Evolutionary conservation across 2,329 filamentous ascomycete species (phyloP), one percentile per base, ranked within the genome.

Genomic region (Xenosphaeropsis pyriputrescens): DNA sequence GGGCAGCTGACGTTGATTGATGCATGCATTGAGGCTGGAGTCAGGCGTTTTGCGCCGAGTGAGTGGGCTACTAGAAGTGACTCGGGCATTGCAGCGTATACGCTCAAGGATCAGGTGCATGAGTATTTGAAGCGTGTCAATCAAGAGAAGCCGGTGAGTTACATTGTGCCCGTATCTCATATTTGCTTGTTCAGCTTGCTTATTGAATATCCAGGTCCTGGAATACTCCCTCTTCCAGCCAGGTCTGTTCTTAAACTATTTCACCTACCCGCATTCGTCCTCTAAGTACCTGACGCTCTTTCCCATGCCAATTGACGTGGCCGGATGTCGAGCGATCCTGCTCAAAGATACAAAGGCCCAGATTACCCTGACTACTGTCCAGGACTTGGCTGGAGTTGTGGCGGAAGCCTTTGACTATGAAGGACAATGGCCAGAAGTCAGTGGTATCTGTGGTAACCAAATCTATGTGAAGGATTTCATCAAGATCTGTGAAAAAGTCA

Each of bases 61-160:
- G 57, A 60, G 41, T 55, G 39, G 30, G 36, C 18, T 17, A 53
- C 33, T 32, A 32, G 18, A 12, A 35, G 30, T 18, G 19, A 36
- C 31, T 18, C 16, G 13, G 42, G 37, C 3, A 47, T 55, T 2
- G 47, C 56, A 0, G 55, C 52, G 37, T 66, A 63, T 41, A 49
- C 45, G 0, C 55, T 56, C n/a, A 68, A 69, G 47, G 52, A 55
- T 31, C 47, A 50, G 13, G 57, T 64, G 9, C 52, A 55, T 0
- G 43, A 47, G 6, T 64, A 67, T 40, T 53, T 69, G 4, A 40
- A 52, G n/a, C 47, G 60, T 1, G 39, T 66, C 5, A 66, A 66
- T 46, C 55, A 55, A 32, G 49, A 59, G 8, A 53, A 54, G 15
- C 59, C 60, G 39, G 57, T 56, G 42, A 36, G 40, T 15, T 18